Evolutionary conservation across 768 basidiomycete genomes (phyloP).

Genomic region (Lanmaoa pseudosensibilis): DNA sequence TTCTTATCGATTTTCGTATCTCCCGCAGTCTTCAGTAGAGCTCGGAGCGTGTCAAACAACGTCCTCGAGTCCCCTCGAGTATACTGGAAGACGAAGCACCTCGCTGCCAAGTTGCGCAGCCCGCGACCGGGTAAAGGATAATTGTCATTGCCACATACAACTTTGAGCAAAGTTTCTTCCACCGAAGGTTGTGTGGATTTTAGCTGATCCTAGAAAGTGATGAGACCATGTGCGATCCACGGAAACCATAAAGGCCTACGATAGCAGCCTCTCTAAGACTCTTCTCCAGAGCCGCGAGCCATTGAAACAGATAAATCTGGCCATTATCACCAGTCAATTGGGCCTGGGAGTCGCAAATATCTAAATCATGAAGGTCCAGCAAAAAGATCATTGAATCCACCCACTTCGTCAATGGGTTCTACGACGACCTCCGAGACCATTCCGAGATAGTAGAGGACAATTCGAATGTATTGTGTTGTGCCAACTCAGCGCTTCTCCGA

Average conservation of each 20-base stretch:
- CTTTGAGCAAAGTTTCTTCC: constrained; percentile 64
- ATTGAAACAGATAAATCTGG: constrained; percentile 82
- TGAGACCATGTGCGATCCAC: background rate
- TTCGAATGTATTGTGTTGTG: too few species aligned
- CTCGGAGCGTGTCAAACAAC: constrained; percentile 83
- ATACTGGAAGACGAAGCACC: constrained; percentile 76
- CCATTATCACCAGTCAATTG: constrained; percentile 72
- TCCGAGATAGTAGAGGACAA: too few species aligned
- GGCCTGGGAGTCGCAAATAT: constrained; percentile 42
- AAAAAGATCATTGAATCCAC: constrained; percentile 8
- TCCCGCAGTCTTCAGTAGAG: constrained; percentile 68
- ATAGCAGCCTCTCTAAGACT: constrained; percentile 47
- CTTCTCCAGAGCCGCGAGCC: constrained; percentile 69
- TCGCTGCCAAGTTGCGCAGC: constrained; percentile 71
- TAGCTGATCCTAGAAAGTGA: constrained; percentile 53
- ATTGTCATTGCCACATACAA: constrained; percentile 60
- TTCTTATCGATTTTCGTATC: constrained; percentile 76
- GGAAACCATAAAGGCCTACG: constrained; percentile 42
- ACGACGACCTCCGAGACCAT: constrained; percentile 29
- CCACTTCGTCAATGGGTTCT: constrained; percentile 34
- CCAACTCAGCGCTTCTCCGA: too few species aligned
- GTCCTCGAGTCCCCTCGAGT: constrained; percentile 78
- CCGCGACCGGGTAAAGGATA: constrained; percentile 89
- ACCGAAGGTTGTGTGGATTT: constrained; percentile 62
- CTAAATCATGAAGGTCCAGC: constrained; percentile 9